phyloP scores from a whole-genome alignment of 2,329 filamentous ascomycete species.

The Penicillium sp. region DNA sequence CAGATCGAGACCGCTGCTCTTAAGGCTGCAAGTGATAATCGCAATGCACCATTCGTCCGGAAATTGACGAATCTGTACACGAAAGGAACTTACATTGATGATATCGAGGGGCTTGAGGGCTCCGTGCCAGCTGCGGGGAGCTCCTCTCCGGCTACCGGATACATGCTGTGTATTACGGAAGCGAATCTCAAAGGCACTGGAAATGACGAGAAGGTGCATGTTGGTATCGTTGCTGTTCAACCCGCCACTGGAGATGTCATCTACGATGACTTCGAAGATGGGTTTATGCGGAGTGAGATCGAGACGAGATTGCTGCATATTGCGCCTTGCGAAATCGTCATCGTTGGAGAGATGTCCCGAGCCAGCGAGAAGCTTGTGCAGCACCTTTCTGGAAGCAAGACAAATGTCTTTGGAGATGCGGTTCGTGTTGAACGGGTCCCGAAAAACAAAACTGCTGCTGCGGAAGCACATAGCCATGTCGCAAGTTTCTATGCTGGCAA shows the following conservation, averaged over 20 bases:
- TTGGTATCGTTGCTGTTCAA: conserved; percentile 91
- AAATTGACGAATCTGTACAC: conserved; percentile 97
- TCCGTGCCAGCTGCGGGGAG: conserved; percentile 58
- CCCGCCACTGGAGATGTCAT: conserved; percentile 94
- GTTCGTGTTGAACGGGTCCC: conserved; percentile 79
- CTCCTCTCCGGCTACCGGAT: conserved; percentile 67
- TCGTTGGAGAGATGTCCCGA: conserved; percentile 86
- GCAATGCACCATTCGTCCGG: conserved; percentile 85
- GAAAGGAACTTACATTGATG: conserved; percentile 96
- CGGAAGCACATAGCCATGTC: conserved; percentile 84
- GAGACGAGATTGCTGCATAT: conserved; percentile 95
- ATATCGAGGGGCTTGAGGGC: conserved; percentile 74
- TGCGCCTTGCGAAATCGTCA: conserved; percentile 89
- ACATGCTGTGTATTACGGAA: conserved; percentile 90
- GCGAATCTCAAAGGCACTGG: conserved; percentile 74
- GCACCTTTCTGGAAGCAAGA: conserved; percentile 84
- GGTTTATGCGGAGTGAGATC: conserved; percentile 95
- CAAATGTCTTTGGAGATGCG: conserved; percentile 88
- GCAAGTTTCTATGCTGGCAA: conserved; percentile 90
- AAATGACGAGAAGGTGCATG: conserved; percentile 88
- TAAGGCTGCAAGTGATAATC: conserved; percentile 93
- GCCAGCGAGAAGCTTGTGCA: conserved; percentile 90
- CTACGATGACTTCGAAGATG: conserved; percentile 93
- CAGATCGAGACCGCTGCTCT: conserved; percentile 94
- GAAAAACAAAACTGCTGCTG: conserved; percentile 77